Conservation (phyloP, 1,139 yeast genomes). For the Scheffersomyces insectosa region DNA sequence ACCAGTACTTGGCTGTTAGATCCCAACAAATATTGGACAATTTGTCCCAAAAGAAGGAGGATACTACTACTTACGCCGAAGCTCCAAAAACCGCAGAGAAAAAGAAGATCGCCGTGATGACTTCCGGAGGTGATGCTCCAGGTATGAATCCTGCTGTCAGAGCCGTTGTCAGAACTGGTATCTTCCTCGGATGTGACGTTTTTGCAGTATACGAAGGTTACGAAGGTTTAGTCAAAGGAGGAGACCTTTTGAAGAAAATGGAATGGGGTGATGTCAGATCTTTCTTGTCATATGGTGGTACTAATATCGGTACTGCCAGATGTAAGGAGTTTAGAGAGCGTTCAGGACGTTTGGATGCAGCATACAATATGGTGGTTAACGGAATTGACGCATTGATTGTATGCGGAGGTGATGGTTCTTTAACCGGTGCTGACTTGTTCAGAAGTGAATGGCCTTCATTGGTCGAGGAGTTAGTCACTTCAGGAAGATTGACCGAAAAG, state of each 20-base stretch:
- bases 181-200: conserved; percentile 69
- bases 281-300: conserved; percentile 74
- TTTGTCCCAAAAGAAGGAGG: conserved; percentile 3
- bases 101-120: conserved; percentile 77
- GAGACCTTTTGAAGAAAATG: conserved; percentile 64
- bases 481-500: conserved; percentile 49
- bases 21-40: conserved; percentile 18
- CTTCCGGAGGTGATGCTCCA: conserved; percentile 86
- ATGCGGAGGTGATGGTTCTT: conserved; percentile 85
- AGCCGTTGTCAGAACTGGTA: conserved; percentile 76
- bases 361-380: conserved; percentile 64
- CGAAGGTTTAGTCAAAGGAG: conserved; percentile 73
- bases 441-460: conserved; percentile 79
- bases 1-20: conserved; percentile 26
- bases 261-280: conserved; percentile 79
- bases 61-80: background rate
- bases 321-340: conserved; percentile 68
- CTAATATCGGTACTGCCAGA: conserved; percentile 80
- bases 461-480: conserved; percentile 56
- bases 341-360: conserved; percentile 65
- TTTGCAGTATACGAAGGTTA: conserved; percentile 78
- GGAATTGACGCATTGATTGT: conserved; percentile 81
- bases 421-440: conserved; percentile 81
- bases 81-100: conserved; percentile 9
- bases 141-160: conserved; percentile 85